phyloP scores from a whole-genome alignment of 2,329 filamentous ascomycete genomes.

The Zalaria obscura region DNA sequence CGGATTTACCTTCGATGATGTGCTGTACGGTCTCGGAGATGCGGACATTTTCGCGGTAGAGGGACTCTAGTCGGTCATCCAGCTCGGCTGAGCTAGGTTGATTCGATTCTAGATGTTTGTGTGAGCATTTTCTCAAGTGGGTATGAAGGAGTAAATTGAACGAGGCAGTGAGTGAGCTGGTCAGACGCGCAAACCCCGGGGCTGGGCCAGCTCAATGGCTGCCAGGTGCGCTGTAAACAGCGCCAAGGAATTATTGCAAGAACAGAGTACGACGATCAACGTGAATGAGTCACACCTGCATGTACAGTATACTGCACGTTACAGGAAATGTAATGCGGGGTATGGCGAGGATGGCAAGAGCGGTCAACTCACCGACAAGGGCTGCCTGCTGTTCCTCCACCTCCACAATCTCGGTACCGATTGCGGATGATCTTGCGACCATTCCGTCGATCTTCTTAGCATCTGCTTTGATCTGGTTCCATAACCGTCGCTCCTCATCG shows the following conservation, averaged over 20 bases:
- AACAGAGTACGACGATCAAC: neutral
- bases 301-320: no score
- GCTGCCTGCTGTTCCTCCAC: slow-evolving; percentile 20
- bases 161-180: no score
- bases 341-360: no score
- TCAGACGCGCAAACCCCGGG: no score
- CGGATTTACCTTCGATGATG: slow-evolving; percentile 27
- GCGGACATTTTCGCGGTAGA: slow-evolving; percentile 34
- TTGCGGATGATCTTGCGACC: slow-evolving; percentile 19
- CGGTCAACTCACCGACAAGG: slow-evolving; percentile 8
- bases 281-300: no score
- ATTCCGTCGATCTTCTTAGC: slow-evolving; percentile 30
- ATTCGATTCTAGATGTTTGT: slow-evolving; percentile 9
- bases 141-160: neutral
- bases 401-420: slow-evolving; percentile 21
- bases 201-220: no score
- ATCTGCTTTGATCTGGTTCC: slow-evolving; percentile 32
- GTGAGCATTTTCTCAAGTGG: no score
- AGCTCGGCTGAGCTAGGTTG: slow-evolving; percentile 20
- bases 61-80: slow-evolving; percentile 30
- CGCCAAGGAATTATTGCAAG: neutral
- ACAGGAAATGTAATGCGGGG: no score
- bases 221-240: no score
- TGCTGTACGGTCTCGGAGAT: slow-evolving; percentile 30
- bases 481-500: slow-evolving; percentile 35